Conservation (phyloP, 192 early-diverging fungal species). For the Spizellomyces punctatus region DNA sequence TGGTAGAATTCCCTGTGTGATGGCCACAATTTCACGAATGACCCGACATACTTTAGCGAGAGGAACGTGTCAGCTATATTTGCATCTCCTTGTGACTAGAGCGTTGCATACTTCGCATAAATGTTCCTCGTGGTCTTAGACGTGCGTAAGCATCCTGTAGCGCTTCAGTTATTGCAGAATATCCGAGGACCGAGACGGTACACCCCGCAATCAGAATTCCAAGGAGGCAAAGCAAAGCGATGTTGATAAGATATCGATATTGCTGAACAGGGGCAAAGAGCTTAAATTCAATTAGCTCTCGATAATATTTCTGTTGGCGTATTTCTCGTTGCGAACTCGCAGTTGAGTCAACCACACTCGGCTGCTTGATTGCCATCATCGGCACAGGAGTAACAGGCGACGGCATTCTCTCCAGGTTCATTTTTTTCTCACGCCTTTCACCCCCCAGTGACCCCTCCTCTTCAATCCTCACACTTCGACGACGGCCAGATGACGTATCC, state of each 20-base stretch:
- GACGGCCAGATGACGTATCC: too few relatives aligned
- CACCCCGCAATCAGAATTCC: slow-evolving; percentile 17
- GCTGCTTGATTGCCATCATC: background rate
- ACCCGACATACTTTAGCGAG: too few relatives aligned
- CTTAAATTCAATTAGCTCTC: slow-evolving; percentile 8
- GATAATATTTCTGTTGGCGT: slow-evolving; percentile 3
- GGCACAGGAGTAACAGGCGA: too few relatives aligned
- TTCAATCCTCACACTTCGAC: too few relatives aligned
- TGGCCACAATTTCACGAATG: too few relatives aligned
- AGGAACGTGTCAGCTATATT: too few relatives aligned
- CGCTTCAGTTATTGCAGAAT: slow-evolving; percentile 6
- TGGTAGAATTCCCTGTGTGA: too few relatives aligned
- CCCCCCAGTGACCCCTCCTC: too few relatives aligned
- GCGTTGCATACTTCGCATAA: slow-evolving; percentile 3
- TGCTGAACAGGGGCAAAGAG: slow-evolving; percentile 5
- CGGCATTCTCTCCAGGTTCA: too few relatives aligned
- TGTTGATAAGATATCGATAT: slow-evolving; percentile 9
- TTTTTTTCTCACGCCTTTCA: too few relatives aligned
- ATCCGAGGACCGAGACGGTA: slow-evolving; percentile 11
- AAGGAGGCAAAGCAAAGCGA: background rate
- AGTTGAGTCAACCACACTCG: background rate
- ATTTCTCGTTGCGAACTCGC: slow-evolving; percentile 17
- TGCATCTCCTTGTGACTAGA: background rate
- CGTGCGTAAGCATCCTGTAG: slow-evolving; percentile 16
- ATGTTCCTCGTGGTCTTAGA: slow-evolving; percentile 3